phyloP scores from a whole-genome alignment of 1,139 yeast genomes.

The Spathaspora sp. region DNA sequence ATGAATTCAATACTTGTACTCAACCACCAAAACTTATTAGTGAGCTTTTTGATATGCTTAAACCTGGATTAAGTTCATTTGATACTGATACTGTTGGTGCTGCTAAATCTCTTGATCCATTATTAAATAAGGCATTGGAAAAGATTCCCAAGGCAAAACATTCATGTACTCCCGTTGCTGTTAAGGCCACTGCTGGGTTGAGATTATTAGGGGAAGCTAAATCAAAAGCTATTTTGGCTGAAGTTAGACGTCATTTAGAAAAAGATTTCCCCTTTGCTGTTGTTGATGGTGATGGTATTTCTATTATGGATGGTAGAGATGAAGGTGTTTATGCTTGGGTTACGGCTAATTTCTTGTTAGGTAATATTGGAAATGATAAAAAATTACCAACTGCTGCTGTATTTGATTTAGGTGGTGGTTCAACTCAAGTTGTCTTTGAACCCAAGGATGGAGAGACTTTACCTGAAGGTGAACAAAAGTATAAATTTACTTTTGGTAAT shows the following conservation, averaged over 20 bases:
- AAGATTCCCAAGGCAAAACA: conserved; percentile 73
- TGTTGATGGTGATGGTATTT: conserved; percentile 78
- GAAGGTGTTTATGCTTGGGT: conserved; percentile 99
- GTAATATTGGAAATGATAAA: conserved; percentile 79
- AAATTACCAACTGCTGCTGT: conserved; percentile 89
- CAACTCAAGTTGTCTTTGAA: conserved; percentile 97
- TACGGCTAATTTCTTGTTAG: conserved; percentile 87
- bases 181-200: conserved; percentile 97
- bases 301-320: conserved; percentile 93
- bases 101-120: conserved; percentile 81
- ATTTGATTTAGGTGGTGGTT: conserved; percentile 97
- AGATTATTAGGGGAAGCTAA: conserved; percentile 80
- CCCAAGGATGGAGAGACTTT: conserved; percentile 63
- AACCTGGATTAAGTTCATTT: conserved; percentile 89
- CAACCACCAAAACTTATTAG: conserved; percentile 75
- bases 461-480: conserved; percentile 88
- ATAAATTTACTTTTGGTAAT: conserved; percentile 75
- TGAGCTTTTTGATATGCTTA: conserved; percentile 84
- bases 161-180: conserved; percentile 87
- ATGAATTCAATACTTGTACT: conserved; percentile 82
- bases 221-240: conserved; percentile 64
- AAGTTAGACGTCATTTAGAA: conserved; percentile 75
- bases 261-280: conserved; percentile 87
- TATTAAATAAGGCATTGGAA: conserved; percentile 70
- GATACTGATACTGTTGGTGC: conserved; percentile 82